A percentile compares a stretch with the other conserved stretches of the same genome.
Conservation (phyloP, 805 yeast species). For the Monosporozyma servazzii region DNA sequence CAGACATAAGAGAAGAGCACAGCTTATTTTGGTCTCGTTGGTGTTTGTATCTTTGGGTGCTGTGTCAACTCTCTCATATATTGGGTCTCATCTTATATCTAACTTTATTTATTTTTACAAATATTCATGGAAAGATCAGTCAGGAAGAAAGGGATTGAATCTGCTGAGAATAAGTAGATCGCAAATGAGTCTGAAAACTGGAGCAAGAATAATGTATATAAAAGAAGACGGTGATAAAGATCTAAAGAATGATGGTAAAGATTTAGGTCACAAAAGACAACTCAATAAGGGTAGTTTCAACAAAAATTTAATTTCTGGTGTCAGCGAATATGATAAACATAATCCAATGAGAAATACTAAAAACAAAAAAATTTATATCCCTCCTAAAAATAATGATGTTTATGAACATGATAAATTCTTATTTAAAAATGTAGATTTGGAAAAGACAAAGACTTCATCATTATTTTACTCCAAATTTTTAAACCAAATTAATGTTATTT, state of each 20-base stretch:
- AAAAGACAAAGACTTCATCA: conserved; percentile 17
- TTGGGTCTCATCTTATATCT: conserved; percentile 7
- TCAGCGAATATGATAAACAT: background rate
- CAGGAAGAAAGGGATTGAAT: conserved; percentile 1
- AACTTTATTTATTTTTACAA: conserved; percentile 10
- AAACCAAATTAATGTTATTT: conserved; percentile 63
- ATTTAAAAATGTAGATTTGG: conserved; percentile 23
- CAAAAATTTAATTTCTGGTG: background rate
- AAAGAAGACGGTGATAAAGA: conserved; percentile 16
- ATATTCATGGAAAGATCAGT: conserved; percentile 5
- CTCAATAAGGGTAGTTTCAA: conserved; percentile 3
- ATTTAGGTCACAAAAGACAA: background rate
- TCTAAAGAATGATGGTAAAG: conserved; percentile 1
- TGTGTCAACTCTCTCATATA: conserved; percentile 15
- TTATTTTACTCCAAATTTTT: conserved; percentile 53
- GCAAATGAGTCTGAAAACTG: conserved; percentile 22
- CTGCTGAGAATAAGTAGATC: conserved; percentile 23
- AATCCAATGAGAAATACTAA: conserved; percentile 1
- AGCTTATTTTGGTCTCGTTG: conserved; percentile 16
- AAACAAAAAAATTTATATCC: conserved; percentile 23
- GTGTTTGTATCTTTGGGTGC: conserved; percentile 13
- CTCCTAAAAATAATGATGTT: conserved; percentile 24
- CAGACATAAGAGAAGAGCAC: conserved; percentile 20
- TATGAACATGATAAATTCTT: conserved; percentile 28
- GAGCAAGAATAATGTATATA: conserved; percentile 28